These are phyloP conservation scores for Secale cereale DNA, from an alignment of 176 grass and related monocot species.

Conservation along the genomic window DNA sequence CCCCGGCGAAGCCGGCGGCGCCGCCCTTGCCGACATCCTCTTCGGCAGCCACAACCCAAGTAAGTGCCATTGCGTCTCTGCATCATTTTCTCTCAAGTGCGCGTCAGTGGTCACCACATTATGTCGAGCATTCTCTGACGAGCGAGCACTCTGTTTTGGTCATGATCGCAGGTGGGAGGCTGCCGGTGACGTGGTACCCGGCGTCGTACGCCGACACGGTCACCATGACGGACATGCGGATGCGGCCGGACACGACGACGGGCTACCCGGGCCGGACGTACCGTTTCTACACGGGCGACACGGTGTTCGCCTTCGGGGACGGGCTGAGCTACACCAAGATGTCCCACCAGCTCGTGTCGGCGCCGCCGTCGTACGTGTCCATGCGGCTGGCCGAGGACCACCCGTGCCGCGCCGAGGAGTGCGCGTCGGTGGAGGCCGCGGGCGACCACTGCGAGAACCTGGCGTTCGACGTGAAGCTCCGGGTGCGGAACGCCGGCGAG, in stretches of 20 bases:
- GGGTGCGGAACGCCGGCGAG: constrained; percentile 44
- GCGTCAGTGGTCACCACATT: neutral
- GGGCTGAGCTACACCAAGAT: constrained; percentile 86
- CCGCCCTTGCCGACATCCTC: constrained; percentile 74
- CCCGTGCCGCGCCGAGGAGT: constrained; percentile 44
- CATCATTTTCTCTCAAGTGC: neutral
- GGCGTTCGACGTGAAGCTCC: constrained; percentile 56
- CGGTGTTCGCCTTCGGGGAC: constrained; percentile 78
- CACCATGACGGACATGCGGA: constrained; percentile 81
- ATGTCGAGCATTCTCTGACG: neutral
- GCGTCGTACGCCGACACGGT: constrained; percentile 55
- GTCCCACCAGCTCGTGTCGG: constrained; percentile 46
- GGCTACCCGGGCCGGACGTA: constrained; percentile 84
- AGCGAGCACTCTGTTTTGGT: neutral
- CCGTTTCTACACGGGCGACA: constrained; percentile 87
- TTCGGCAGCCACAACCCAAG: constrained; percentile 81
- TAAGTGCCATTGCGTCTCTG: constrained; percentile 5
- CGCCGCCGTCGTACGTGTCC: constrained; percentile 59
- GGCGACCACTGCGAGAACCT: constrained; percentile 53
- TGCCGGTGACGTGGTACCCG: constrained; percentile 96
- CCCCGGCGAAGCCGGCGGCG: constrained; percentile 86
- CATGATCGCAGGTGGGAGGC: constrained; percentile 52
- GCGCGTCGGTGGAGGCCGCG: constrained; percentile 55
- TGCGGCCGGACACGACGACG: constrained; percentile 61
- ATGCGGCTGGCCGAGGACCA: constrained; percentile 67